These are phyloP conservation scores for Gossypium anomalum DNA, from an alignment of 345 rosid genomes.

Conservation along the genomic window DNA sequence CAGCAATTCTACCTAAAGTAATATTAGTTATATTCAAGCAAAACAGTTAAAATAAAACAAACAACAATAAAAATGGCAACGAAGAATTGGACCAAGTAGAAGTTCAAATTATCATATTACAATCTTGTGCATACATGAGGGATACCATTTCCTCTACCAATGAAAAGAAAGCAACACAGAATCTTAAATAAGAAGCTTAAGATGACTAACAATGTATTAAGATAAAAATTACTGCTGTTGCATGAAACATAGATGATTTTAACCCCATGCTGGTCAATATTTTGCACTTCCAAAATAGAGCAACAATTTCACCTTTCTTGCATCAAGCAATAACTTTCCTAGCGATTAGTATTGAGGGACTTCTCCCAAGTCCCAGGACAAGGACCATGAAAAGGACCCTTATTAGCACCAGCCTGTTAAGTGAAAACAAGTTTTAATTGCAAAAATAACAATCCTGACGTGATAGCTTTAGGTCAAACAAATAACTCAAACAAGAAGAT, in stretches of 20 bases:
- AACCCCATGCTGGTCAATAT: conserved; percentile 24
- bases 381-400: conserved; percentile 59
- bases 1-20: not conserved
- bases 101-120: conserved; percentile 14
- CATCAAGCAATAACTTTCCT: conserved; percentile 19
- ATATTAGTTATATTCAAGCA: conserved; percentile 5
- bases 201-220: conserved; percentile 36
- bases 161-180: conserved; percentile 24
- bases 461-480: not conserved
- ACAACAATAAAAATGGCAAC: not conserved
- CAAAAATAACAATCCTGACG: conserved; percentile 10
- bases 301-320: conserved; percentile 24
- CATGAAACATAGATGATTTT: conserved; percentile 27
- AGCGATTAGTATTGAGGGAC: conserved; percentile 57
- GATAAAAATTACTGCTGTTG: conserved; percentile 32
- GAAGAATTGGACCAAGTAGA: not conserved
- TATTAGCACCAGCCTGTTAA: conserved; percentile 62
- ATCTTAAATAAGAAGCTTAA: conserved; percentile 24
- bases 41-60: not conserved
- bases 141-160: conserved; percentile 17
- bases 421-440: conserved; percentile 7
- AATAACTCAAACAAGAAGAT: conserved; percentile 16
- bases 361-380: conserved; percentile 76
- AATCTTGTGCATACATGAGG: conserved; percentile 8
- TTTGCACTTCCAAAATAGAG: conserved; percentile 15